phyloP scores from a whole-genome alignment of 768 basidiomycete species.

The Russula sp. region DNA sequence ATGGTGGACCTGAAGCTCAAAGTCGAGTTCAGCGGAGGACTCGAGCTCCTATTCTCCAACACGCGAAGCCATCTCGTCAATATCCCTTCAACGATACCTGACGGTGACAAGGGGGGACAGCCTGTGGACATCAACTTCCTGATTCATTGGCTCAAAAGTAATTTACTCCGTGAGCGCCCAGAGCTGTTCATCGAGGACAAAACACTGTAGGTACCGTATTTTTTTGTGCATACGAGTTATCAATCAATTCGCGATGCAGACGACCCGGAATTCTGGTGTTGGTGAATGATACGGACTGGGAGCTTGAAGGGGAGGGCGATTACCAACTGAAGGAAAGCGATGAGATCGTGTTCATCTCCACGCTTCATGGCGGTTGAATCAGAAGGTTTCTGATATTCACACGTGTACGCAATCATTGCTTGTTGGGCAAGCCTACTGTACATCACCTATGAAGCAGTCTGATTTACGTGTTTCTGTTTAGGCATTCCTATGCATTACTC shows the following conservation, averaged over 20 bases:
- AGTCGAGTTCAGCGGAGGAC: slow-evolving; percentile 77
- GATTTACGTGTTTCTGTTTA: not conserved
- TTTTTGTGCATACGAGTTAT: not conserved
- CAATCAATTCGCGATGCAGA: slow-evolving; percentile 33
- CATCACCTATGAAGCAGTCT: not conserved
- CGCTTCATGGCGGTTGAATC: slow-evolving; percentile 77
- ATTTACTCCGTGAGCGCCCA: slow-evolving; percentile 72
- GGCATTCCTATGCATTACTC: not conserved
- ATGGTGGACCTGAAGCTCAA: slow-evolving; percentile 37
- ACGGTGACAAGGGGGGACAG: slow-evolving; percentile 28
- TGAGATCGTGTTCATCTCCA: slow-evolving; percentile 95
- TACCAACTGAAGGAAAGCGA: slow-evolving; percentile 39
- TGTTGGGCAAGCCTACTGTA: not conserved
- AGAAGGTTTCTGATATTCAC: not conserved
- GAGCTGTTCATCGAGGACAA: slow-evolving; percentile 86
- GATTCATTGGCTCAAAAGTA: slow-evolving; percentile 68
- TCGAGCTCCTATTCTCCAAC: slow-evolving; percentile 79
- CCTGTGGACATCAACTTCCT: slow-evolving; percentile 66
- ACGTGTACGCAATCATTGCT: not conserved
- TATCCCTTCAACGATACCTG: slow-evolving; percentile 42
- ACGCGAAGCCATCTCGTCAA: slow-evolving; percentile 49
- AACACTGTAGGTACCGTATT: slow-evolving; percentile 60
- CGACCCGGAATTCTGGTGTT: slow-evolving; percentile 95
- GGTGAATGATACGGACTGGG: slow-evolving; percentile 33
- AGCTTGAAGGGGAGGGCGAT: slow-evolving; percentile 18